A percentile compares a stretch with the other conserved stretches of the same genome.
These are phyloP conservation scores for Neurospora discreta DNA, from an alignment of 495 filamentous ascomycete species.

Conservation along the genomic window DNA sequence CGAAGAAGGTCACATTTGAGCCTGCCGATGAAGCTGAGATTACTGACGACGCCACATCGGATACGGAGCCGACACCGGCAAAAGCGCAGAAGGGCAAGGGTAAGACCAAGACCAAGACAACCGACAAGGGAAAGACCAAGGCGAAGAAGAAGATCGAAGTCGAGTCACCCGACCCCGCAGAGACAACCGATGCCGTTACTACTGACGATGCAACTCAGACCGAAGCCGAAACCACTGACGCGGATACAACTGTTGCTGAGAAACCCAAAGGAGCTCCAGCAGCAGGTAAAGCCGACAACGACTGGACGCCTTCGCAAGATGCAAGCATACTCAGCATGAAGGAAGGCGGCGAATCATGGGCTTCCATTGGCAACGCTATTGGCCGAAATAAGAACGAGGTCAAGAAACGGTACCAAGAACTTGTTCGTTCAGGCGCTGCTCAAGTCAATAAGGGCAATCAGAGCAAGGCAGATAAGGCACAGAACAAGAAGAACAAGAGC, in stretches of 20 bases:
- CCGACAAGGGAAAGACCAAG: neutral
- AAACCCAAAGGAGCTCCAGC: neutral
- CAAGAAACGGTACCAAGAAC: constrained; percentile 9
- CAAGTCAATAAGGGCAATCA: neutral
- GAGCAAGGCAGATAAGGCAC: neutral
- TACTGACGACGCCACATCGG: neutral
- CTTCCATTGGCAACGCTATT: constrained; percentile 9
- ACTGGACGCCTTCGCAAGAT: constrained; percentile 10
- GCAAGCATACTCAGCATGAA: constrained; percentile 13
- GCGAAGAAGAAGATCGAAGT: neutral
- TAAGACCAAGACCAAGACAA: neutral
- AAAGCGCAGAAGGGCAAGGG: neutral
- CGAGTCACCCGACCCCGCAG: neutral
- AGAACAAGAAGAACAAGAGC: neutral
- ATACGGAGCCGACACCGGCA: neutral
- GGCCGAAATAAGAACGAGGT: constrained; percentile 8
- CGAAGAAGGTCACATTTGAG: neutral
- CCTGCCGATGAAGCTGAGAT: neutral
- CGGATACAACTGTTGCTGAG: neutral
- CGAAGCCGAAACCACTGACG: neutral
- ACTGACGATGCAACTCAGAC: neutral
- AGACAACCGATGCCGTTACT: neutral
- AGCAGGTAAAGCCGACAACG: neutral
- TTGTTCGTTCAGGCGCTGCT: neutral
- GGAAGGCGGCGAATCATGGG: constrained; percentile 8